phyloP scores from a whole-genome alignment of 306 rosid genomes.

The Hylodesmum podocarpum region DNA sequence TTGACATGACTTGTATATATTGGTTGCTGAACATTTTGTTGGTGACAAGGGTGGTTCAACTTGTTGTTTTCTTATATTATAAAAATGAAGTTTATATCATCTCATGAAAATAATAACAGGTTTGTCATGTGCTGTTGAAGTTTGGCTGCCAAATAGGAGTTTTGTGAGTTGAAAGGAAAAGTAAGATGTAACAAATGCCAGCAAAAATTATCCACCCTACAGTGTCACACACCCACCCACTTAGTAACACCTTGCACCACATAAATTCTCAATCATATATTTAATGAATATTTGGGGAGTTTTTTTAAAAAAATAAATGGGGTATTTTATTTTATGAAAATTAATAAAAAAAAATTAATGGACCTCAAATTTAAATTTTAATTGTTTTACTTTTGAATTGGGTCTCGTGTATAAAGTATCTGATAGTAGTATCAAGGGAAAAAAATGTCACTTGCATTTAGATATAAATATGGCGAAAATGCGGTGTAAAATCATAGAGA shows the following conservation, averaged over 20 bases:
- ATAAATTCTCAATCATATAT: not conserved
- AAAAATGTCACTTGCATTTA: no score
- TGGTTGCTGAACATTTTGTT: constrained; percentile 37
- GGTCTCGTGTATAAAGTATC: no score
- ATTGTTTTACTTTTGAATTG: no score
- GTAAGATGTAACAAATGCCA: constrained; percentile 29
- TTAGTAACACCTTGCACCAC: constrained; percentile 21
- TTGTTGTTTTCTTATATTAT: constrained; percentile 28
- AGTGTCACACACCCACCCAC: constrained; percentile 48
- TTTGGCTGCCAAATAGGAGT: constrained; percentile 54
- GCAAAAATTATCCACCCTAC: constrained; percentile 17
- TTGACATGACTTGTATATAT: not conserved
- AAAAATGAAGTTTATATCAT: constrained; percentile 13
- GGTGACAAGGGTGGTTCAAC: constrained; percentile 45
- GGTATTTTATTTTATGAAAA: no score
- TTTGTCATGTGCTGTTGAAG: constrained; percentile 50
- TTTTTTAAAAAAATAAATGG: no score
- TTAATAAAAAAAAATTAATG: no score
- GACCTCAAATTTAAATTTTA: no score
- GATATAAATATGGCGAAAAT: no score
- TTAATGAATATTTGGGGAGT: no score
- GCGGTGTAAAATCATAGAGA: no score
- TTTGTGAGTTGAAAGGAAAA: constrained; percentile 15
- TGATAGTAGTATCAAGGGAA: no score
- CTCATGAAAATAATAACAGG: constrained; percentile 31